phyloP scores from a whole-genome alignment of 768 basidiomycete species.

The Agaricus bisporus region DNA sequence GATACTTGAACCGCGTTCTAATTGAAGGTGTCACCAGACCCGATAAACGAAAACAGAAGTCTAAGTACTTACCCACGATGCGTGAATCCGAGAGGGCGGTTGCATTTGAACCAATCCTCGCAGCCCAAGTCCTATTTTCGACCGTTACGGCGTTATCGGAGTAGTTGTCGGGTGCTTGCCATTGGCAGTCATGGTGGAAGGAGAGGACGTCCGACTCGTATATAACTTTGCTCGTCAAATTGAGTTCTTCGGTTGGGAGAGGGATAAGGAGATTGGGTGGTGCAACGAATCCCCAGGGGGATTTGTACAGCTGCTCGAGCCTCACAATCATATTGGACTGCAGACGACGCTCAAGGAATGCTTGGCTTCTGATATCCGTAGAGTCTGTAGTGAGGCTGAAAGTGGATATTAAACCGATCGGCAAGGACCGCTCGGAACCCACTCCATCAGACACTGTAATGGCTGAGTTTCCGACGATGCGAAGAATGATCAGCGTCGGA shows the following conservation, averaged over 20 bases:
- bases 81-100: background rate
- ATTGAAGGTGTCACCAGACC: background rate
- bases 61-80: background rate
- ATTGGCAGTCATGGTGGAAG: background rate
- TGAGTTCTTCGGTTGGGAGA: background rate
- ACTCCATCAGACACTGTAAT: conserved; percentile 1
- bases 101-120: background rate
- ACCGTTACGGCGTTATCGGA: background rate
- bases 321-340: background rate
- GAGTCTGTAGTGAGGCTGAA: background rate
- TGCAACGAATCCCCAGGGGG: background rate
- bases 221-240: background rate
- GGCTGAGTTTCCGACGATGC: background rate
- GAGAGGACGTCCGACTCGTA: background rate
- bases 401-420: conserved; percentile 1
- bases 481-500: background rate
- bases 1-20: background rate
- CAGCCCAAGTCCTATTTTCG: background rate
- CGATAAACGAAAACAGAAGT: background rate
- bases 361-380: background rate
- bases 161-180: background rate
- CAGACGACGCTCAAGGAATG: background rate
- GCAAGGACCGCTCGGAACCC: background rate
- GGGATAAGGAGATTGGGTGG: conserved; percentile 2
- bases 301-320: background rate